Base-by-base conservation (phyloP, 108 stramenopile species). In the Cafeteria roenbergensis region DNA sequence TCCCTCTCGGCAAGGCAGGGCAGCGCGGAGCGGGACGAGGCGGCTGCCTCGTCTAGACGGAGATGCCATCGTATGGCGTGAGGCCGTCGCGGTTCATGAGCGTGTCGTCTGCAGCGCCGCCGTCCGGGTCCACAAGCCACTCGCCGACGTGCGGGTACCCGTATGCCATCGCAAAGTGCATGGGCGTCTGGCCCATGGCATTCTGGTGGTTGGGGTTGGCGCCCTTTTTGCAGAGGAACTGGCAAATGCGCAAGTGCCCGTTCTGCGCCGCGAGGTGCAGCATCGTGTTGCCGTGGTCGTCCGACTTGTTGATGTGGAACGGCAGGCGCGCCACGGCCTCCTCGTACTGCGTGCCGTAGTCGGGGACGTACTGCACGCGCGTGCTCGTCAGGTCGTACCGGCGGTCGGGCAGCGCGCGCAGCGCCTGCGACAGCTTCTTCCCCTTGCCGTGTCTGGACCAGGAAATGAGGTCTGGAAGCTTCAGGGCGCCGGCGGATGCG, bases 201-300 rank as follows among this genome's bases (percentile, higher is more conserved):
- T 88, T 90, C 75, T 88, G 86, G 65, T 90, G 88, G 61, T 90
- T 87, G n/a, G 80, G 80, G 68, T 90, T 87, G 0, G 83, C 84
- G 29, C 88, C 88, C 69, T 88, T 87, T n/a, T 68, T 53, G 34
- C 85, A 27, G 3, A 85, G 78, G 28, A 85, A 61, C 71, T 87
- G 82, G 51, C 73, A 73, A 27, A 88, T 72, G 79, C 78, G 75
- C 22, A 75, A 64, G 62, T 80, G 81, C 26, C 88, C 87, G 34
- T 84, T 90, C 63, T 90, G 88, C 27, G 85, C 86, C 20, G 85
- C 83, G 29, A 83, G 73, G 26, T 76, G 77, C 58, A 90, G 71
- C 56, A 88, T 69, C 24, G 86, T 87, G 71, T 90, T 90, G 31
- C 87, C 88, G 69, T 87, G 83, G 53, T 85, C 85, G 71, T 88